phyloP scores from a whole-genome alignment of 2,329 filamentous ascomycete species.

The Trichocomaceae sp. region DNA sequence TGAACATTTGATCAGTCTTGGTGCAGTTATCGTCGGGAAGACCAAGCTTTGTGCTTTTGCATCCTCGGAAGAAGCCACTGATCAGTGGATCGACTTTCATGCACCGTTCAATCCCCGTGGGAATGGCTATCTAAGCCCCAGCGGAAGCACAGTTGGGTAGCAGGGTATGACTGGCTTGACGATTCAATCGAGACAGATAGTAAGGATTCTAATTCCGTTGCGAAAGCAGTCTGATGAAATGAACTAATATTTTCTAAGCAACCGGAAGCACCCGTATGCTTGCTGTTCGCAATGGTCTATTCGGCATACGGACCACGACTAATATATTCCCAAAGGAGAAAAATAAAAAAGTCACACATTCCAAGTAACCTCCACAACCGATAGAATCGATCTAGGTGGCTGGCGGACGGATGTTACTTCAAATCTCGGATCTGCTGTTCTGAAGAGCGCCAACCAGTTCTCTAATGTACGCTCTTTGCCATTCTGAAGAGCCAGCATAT shows the following conservation, averaged over 20 bases:
- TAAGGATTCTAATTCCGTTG: no score
- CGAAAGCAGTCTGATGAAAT: no score
- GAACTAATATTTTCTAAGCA: no score
- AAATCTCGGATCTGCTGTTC: neutral
- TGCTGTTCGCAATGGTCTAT: no score
- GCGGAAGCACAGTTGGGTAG: no score
- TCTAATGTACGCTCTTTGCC: neutral
- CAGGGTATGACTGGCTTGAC: no score
- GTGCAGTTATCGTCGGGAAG: slow-evolving; percentile 41
- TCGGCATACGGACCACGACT: no score
- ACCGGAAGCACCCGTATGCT: no score
- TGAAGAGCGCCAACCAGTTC: neutral
- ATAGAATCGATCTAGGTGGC: neutral
- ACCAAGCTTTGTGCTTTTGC: slow-evolving; percentile 23
- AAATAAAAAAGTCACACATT: no score
- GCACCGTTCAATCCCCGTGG: slow-evolving; percentile 16
- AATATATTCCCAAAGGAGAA: no score
- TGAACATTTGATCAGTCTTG: slow-evolving; percentile 51
- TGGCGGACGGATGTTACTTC: neutral
- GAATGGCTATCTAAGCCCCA: slow-evolving; percentile 30
- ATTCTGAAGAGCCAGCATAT: neutral
- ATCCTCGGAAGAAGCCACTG: slow-evolving; percentile 16
- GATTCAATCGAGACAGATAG: no score
- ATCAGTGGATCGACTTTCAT: slow-evolving; percentile 24
- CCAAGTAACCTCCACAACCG: neutral